phyloP scores from a whole-genome alignment of 2,329 filamentous ascomycete species.

The Anisogramma anomala region DNA sequence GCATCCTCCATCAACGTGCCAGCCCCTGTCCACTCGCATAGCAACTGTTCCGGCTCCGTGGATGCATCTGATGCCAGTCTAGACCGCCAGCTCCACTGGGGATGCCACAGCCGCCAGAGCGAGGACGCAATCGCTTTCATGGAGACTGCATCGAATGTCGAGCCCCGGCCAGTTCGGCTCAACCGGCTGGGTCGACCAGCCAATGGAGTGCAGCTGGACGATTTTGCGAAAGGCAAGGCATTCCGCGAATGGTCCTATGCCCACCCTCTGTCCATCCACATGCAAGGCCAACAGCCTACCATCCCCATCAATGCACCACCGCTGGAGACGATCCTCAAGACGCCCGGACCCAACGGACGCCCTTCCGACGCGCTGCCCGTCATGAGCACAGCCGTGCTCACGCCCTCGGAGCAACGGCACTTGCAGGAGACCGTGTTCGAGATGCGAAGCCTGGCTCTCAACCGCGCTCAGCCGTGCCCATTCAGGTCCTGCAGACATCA shows the following conservation, averaged over 20 bases:
- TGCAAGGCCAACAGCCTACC: slow-evolving; percentile 21
- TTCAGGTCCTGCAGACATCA: slow-evolving; percentile 26
- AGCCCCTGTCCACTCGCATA: not conserved
- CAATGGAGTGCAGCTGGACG: not conserved
- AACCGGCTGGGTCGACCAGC: not conserved
- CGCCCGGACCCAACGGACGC: slow-evolving; percentile 17
- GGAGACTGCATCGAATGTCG: not conserved
- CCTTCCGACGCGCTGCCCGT: slow-evolving; percentile 23
- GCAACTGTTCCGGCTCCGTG: not conserved
- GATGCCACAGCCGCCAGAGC: not conserved
- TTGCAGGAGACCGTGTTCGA: slow-evolving; percentile 26
- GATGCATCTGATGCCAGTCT: not conserved
- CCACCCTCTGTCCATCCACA: slow-evolving; percentile 17
- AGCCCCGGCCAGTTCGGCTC: not conserved
- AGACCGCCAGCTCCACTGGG: not conserved
- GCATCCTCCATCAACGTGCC: not conserved
- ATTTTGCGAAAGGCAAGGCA: slow-evolving; percentile 6
- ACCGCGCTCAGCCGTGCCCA: slow-evolving; percentile 27
- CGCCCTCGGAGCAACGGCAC: slow-evolving; percentile 27
- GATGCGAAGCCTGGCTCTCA: slow-evolving; percentile 25
- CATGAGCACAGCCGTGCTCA: slow-evolving; percentile 28
- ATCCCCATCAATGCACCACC: slow-evolving; percentile 26
- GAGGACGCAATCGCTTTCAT: not conserved
- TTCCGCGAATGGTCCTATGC: slow-evolving; percentile 22
- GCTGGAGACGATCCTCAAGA: slow-evolving; percentile 27